phyloP scores from a whole-genome alignment of 2,329 filamentous ascomycete species.

The Fusarium sp. region DNA sequence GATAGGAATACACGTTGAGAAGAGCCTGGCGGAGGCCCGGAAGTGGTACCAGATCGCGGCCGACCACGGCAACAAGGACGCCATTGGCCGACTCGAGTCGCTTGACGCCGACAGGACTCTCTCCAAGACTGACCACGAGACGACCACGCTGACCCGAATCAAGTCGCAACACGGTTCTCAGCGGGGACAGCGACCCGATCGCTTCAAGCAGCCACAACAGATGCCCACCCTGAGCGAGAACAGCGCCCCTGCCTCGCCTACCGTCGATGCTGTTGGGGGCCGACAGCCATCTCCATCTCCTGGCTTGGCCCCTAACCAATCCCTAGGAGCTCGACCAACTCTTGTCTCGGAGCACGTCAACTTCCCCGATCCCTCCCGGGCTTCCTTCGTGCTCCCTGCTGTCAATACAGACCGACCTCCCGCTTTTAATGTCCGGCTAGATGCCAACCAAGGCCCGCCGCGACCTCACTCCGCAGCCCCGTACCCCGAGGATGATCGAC shows the following conservation, averaged over 20 bases:
- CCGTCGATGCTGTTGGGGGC: conserved; percentile 30
- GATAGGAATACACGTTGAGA: conserved; percentile 91
- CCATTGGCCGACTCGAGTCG: conserved; percentile 82
- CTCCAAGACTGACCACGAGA: conserved; percentile 92
- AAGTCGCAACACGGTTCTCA: conserved; percentile 82
- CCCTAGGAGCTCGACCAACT: conserved; percentile 54
- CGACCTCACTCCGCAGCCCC: conserved; percentile 71
- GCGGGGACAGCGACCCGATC: conserved; percentile 69
- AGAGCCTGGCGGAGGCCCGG: conserved; percentile 83
- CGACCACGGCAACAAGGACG: conserved; percentile 92
- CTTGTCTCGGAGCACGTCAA: conserved; percentile 54
- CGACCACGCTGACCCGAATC: conserved; percentile 88
- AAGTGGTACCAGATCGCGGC: conserved; percentile 93
- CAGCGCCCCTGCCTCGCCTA: conserved; percentile 46
- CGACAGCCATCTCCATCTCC: conserved; percentile 36
- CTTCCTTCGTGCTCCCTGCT: conserved; percentile 48
- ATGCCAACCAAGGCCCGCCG: conserved; percentile 46
- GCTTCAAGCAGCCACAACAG: conserved; percentile 63
- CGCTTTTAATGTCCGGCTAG: conserved; percentile 64
- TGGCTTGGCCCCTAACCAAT: conserved; percentile 47
- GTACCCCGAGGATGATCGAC: conserved; percentile 76
- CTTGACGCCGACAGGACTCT: conserved; percentile 85
- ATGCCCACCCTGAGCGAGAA: conserved; percentile 64
- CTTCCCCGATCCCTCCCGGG: conserved; percentile 61
- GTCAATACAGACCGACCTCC: conserved; percentile 53